Conservation (phyloP, 2,329 filamentous ascomycete genomes). For the Leptographium wingfieldii region DNA sequence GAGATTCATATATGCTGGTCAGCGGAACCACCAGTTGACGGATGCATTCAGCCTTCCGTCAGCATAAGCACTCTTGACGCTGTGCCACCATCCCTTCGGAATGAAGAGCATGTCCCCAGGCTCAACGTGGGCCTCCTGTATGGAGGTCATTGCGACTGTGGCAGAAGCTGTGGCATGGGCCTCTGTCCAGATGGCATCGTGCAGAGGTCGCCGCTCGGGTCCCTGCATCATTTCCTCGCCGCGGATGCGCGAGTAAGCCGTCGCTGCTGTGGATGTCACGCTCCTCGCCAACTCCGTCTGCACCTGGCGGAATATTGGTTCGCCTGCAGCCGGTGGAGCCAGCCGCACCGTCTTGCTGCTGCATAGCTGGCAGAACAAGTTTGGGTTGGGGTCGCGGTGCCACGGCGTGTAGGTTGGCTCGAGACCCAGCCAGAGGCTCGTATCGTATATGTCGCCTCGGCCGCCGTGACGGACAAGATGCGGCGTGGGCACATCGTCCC, state of each 20-base stretch:
- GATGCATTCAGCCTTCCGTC: conserved; percentile 25
- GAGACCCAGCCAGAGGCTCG: conserved; percentile 78
- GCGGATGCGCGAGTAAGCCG: conserved; percentile 38
- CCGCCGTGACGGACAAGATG: conserved; percentile 48
- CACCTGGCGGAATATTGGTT: conserved; percentile 46
- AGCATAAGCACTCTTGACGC: conserved; percentile 50
- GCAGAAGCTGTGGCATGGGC: not conserved
- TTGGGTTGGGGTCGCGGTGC: conserved; percentile 88
- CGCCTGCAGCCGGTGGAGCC: conserved; percentile 50
- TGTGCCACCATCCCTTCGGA: conserved; percentile 80
- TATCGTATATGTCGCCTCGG: conserved; percentile 73
- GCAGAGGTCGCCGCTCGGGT: conserved; percentile 51
- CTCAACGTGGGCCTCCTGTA: conserved; percentile 42
- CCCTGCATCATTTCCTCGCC: conserved; percentile 89
- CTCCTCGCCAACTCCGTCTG: conserved; percentile 25
- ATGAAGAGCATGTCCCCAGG: conserved; percentile 66
- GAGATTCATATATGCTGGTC: conserved; percentile 13
- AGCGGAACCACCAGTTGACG: conserved; percentile 75
- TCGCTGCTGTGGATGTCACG: conserved; percentile 10
- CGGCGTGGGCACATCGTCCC: conserved; percentile 56
- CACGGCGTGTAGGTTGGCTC: conserved; percentile 82
- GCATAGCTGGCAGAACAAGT: conserved; percentile 75
- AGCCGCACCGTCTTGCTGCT: conserved; percentile 63
- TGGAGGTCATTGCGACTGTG: conserved; percentile 9
- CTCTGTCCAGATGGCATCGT: conserved; percentile 56